Evolutionary conservation across 768 basidiomycete species (phyloP), one percentile per base, ranked within the genome.

Genomic region (Trametes sanguinea): DNA sequence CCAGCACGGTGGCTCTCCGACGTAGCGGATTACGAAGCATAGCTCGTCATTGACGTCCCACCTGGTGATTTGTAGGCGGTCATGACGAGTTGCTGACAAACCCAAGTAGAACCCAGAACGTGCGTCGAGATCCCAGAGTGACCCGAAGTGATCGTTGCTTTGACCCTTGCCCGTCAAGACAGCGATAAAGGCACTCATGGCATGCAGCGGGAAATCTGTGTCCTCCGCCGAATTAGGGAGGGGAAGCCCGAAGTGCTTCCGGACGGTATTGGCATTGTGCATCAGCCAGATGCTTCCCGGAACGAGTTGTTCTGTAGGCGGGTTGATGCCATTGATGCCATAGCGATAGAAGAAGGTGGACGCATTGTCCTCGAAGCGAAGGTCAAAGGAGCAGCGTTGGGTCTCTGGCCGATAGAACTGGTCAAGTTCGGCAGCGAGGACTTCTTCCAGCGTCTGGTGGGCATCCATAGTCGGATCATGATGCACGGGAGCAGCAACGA

Each of bases 341-440:
- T 53, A 53, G 22, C 52, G 37, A 40, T 37, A 40, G 52, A n/a
- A 37, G 52, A 53, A 39, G 40, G n/a, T 39, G 16, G n/a, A 17
- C 33, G n/a, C 10, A 22, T 40, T 53, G 52, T 39, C 33, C 52
- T 53, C 52, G 37, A 53, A 53, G 52, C n/a, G 52, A 9, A 37
- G 52, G 17, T n/a, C n/a, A n/a, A n/a, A n/a, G n/a, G n/a, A n/a
- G n/a, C n/a, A n/a, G n/a, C n/a, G n/a, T n/a, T n/a, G 16, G 52
- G 52, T 6, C 37, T 53, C 52, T 29, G 17, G n/a, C 29, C 29
- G 52, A 53, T 53, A 40, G 14, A 53, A 37, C 40, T 33, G 35
- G 22, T 40, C 29, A 14, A 53, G 33, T 53, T 53, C 52, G 33
- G 52, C 39, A 53, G 52, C 52, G n/a, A 53, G 30, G 37, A n/a